Evolutionary conservation across 139 green algal species (phyloP).

Genomic region (Pleodorina starrii): DNA sequence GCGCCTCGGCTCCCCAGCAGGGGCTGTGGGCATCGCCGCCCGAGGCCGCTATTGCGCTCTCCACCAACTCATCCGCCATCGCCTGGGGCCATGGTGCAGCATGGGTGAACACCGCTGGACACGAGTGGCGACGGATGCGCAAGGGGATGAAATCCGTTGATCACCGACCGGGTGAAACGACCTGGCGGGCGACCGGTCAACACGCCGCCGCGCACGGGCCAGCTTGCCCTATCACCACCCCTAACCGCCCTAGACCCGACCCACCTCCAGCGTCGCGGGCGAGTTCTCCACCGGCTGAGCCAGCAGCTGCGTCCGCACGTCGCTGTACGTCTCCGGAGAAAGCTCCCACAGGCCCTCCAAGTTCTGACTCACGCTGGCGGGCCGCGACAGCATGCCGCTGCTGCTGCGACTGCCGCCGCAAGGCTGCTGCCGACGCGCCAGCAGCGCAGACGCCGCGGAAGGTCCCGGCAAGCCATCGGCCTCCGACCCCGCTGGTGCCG

Average conservation of each 20-base stretch:
- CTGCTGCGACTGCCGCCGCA: not conserved
- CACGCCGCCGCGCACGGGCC: too few relatives aligned
- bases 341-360: conserved; percentile 42
- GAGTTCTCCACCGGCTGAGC: not conserved
- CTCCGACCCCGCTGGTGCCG: not conserved
- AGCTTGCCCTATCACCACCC: too few relatives aligned
- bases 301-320: conserved; percentile 7
- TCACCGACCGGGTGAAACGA: too few relatives aligned
- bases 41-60: not conserved
- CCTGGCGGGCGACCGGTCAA: too few relatives aligned
- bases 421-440: conserved; percentile 8
- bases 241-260: not conserved
- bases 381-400: not conserved
- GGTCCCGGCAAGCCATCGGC: not conserved
- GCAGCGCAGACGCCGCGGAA: not conserved
- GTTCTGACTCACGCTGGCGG: not conserved
- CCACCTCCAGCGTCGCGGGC: conserved; percentile 28
- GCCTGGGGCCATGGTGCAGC: not conserved
- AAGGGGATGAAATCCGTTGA: too few relatives aligned
- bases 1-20: not conserved
- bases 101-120: too few relatives aligned
- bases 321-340: not conserved
- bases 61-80: conserved; percentile 35
- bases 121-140: too few relatives aligned
- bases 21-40: not conserved